phyloP scores from a whole-genome alignment of 2,329 filamentous ascomycete species.

The Alternaria sp. region DNA sequence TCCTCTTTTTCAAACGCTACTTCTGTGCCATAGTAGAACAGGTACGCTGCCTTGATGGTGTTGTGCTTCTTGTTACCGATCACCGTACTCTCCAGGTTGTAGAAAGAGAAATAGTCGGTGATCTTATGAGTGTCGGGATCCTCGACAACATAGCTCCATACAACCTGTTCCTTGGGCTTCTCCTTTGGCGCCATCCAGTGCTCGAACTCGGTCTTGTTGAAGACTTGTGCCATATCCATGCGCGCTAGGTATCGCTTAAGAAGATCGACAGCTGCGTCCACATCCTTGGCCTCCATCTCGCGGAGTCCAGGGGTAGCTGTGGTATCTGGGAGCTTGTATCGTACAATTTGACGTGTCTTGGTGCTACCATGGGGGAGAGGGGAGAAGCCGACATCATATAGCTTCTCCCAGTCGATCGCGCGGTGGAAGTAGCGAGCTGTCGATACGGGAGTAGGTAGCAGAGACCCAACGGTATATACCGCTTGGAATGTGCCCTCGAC shows the following conservation, averaged over 20 bases:
- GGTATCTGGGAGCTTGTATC: constrained; percentile 80
- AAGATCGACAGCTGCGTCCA: constrained; percentile 77
- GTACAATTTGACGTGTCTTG: constrained; percentile 82
- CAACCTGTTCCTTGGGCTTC: constrained; percentile 71
- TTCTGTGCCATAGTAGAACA: constrained; percentile 96
- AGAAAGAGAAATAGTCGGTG: constrained; percentile 98
- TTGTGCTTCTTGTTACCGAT: constrained; percentile 82
- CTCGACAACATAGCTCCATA: constrained; percentile 93
- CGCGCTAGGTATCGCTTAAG: constrained; percentile 79
- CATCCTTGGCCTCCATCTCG: constrained; percentile 79
- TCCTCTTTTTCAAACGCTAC: constrained; percentile 68
- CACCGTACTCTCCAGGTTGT: constrained; percentile 90
- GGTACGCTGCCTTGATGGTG: constrained; percentile 86
- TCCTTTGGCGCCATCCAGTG: constrained; percentile 85
- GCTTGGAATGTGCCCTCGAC: constrained; percentile 89
- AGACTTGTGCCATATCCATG: constrained; percentile 86
- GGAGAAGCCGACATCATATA: constrained; percentile 94
- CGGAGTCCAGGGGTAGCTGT: constrained; percentile 80
- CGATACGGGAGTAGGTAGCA: constrained; percentile 90
- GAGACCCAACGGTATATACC: constrained; percentile 91
- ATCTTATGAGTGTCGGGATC: constrained; percentile 76
- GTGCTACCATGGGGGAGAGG: constrained; percentile 85
- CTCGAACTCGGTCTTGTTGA: constrained; percentile 79
- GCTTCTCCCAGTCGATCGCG: constrained; percentile 92
- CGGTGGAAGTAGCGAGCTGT: constrained; percentile 97